A percentile compares a stretch with the other conserved stretches of the same genome.
Evolutionary conservation across 345 rosid species (phyloP).

Genomic region (Eucalyptus cloeziana): DNA sequence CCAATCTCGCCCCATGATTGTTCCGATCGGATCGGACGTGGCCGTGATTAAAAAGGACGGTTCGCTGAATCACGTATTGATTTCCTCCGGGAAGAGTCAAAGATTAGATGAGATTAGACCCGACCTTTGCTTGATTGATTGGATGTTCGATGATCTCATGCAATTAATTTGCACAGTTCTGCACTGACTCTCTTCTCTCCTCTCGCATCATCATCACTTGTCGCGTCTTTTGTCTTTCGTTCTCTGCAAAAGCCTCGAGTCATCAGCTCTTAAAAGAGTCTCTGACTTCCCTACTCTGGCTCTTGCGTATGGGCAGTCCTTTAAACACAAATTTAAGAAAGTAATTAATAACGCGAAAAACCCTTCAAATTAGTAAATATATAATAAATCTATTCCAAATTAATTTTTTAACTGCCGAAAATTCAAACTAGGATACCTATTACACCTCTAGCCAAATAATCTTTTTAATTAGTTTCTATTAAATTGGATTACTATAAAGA

Average conservation of each 20-base stretch:
- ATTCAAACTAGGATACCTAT: too few relatives aligned
- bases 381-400: too few relatives aligned
- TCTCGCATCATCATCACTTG: neutral
- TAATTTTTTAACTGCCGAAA: accelerated
- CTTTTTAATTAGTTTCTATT: too few relatives aligned
- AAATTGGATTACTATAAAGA: too few relatives aligned
- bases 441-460: too few relatives aligned
- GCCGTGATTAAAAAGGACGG: neutral
- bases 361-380: too few relatives aligned
- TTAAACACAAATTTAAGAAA: neutral
- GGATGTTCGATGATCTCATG: neutral
- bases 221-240: neutral
- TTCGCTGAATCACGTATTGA: neutral
- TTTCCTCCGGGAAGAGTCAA: neutral
- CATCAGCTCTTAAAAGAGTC: neutral
- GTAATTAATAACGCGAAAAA: too few relatives aligned
- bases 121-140: neutral
- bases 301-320: neutral
- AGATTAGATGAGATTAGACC: neutral
- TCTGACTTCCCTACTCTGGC: neutral
- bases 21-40: neutral
- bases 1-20: neutral
- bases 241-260: neutral
- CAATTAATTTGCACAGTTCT: neutral
- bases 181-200: neutral